phyloP scores from a whole-genome alignment of 169 alveolate species.

The Plasmodium falciparum region DNA sequence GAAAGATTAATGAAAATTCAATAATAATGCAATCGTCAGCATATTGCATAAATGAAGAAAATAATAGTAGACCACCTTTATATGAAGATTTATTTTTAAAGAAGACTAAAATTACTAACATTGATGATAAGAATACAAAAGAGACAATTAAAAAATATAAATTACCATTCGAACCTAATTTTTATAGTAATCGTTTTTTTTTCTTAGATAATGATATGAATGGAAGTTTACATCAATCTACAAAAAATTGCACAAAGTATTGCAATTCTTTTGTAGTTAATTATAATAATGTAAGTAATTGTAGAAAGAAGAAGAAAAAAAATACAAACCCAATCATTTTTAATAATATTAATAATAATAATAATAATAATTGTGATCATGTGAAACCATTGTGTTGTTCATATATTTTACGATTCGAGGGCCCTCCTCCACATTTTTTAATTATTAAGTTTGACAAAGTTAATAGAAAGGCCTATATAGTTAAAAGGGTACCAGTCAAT shows the following conservation, averaged over 20 bases:
- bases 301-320: not conserved
- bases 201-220: slow-evolving; percentile 58
- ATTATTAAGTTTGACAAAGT: slow-evolving; percentile 21
- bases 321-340: not conserved
- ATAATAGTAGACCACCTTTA: slow-evolving; percentile 11
- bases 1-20: slow-evolving; percentile 7
- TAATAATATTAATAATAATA: slow-evolving; percentile 1
- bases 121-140: slow-evolving; percentile 26
- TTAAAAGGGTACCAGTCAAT: slow-evolving; percentile 63
- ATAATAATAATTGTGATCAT: slow-evolving; percentile 14
- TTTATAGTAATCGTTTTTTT: slow-evolving; percentile 57
- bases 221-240: slow-evolving; percentile 4
- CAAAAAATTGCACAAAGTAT: slow-evolving; percentile 28
- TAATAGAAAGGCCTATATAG: slow-evolving; percentile 29
- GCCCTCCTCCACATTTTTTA: slow-evolving; percentile 74
- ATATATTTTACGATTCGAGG: slow-evolving; percentile 60
- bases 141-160: slow-evolving; percentile 36
- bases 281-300: slow-evolving; percentile 17
- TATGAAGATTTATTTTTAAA: slow-evolving; percentile 53
- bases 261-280: slow-evolving; percentile 23
- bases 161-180: slow-evolving; percentile 75
- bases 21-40: not conserved
- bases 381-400: slow-evolving; percentile 6
- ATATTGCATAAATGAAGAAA: not conserved
- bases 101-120: slow-evolving; percentile 36